Conservation (phyloP, 495 filamentous ascomycete genomes). For the Durotheca rogersii region DNA sequence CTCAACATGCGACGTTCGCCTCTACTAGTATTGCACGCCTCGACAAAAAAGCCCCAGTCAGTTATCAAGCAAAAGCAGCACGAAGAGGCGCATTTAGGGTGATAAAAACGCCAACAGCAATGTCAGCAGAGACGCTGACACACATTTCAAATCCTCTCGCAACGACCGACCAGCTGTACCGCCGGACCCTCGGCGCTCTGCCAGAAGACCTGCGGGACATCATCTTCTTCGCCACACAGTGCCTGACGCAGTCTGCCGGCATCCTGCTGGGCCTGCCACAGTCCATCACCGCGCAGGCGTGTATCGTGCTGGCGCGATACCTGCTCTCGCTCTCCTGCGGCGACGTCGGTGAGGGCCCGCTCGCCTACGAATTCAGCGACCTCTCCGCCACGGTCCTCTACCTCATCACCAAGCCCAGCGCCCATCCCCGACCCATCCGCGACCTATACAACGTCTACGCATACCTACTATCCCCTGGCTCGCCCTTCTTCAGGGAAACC, state of each 20-base stretch:
- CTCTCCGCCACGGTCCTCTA: conserved; percentile 80
- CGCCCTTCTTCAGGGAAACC: conserved; percentile 54
- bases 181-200: conserved; percentile 59
- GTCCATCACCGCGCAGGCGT: conserved; percentile 83
- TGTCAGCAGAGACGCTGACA: conserved; percentile 40
- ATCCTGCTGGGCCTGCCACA: conserved; percentile 83
- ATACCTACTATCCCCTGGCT: conserved; percentile 72
- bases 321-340: too few species aligned
- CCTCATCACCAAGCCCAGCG: conserved; percentile 80
- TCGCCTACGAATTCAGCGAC: conserved; percentile 57
- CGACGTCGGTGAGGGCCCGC: conserved; percentile 48
- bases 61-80: neutral
- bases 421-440: conserved; percentile 71
- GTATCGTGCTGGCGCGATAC: conserved; percentile 85
- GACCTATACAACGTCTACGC: conserved; percentile 81
- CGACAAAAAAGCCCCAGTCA: neutral
- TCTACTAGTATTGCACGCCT: too few species aligned
- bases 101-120: conserved; percentile 1
- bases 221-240: conserved; percentile 65
- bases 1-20: too few species aligned
- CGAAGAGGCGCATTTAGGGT: too few species aligned
- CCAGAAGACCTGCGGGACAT: conserved; percentile 75
- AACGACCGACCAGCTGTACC: conserved; percentile 73
- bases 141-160: conserved; percentile 81
- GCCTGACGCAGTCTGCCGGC: conserved; percentile 85